Conservation (phyloP, 352 stramenopile species). For the Phytophthora pini region DNA sequence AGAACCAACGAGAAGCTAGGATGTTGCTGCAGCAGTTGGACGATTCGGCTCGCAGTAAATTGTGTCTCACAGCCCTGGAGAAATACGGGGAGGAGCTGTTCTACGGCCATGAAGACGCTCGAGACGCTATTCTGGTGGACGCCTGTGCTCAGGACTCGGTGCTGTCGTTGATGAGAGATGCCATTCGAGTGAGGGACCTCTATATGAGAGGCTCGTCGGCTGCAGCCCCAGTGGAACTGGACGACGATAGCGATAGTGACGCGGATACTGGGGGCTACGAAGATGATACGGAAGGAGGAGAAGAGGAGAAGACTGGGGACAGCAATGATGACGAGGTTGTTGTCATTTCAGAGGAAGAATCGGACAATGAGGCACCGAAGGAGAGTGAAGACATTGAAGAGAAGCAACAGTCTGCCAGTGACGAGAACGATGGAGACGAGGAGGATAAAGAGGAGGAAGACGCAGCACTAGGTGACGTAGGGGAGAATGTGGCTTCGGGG, state of each 20-base stretch:
- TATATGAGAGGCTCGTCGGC: constrained; percentile 58
- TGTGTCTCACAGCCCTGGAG: constrained; percentile 65
- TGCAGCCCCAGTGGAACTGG: constrained; percentile 59
- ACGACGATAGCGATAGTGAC: constrained; percentile 63
- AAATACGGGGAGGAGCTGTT: constrained; percentile 79
- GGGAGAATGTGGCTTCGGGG: constrained; percentile 4
- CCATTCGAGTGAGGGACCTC: constrained; percentile 55
- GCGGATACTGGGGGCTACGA: constrained; percentile 31
- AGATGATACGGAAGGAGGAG: constrained; percentile 41
- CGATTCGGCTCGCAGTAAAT: constrained; percentile 57
- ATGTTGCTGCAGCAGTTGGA: constrained; percentile 58
- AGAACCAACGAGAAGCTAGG: constrained; percentile 61
- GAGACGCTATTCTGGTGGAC: constrained; percentile 69
- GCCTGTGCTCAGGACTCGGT: constrained; percentile 65
- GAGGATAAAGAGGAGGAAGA: constrained; percentile 33
- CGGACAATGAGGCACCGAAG: constrained; percentile 11
- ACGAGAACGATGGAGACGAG: constrained; percentile 27
- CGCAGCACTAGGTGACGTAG: constrained; percentile 41
- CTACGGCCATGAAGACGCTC: constrained; percentile 59
- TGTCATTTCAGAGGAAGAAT: constrained; percentile 53
- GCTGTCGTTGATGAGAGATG: constrained; percentile 60
- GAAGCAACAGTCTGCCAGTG: neutral
- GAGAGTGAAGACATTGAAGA: no score
- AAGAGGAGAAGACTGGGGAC: constrained; percentile 32
- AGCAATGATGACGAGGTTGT: constrained; percentile 53